Base-by-base conservation (phyloP, 805 yeast species). In the Starmerella floris region DNA sequence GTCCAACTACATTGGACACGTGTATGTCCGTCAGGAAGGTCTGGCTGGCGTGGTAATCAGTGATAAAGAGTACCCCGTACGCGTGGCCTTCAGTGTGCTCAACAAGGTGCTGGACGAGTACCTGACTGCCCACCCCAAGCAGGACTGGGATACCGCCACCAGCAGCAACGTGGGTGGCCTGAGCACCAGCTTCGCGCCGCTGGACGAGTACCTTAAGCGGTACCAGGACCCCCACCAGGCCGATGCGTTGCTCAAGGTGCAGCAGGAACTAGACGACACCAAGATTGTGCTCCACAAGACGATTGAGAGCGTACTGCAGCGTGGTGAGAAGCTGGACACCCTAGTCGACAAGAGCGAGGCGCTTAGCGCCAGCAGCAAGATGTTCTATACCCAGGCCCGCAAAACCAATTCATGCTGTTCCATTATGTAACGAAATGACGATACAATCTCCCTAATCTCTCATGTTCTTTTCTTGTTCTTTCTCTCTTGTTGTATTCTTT, bases 211-310 rank as follows among this genome's bases (percentile, higher is more conserved):
- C 60, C 65, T 91, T 52, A 65, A 68, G 54, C 83, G 83, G 57
- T 91, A 91, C 65, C 98, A 91, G 66, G 95, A 91, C 61, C 99
- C 99, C 25, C 72, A 80, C 33, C 95, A 91, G 67, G 97, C 97
- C 0, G 99, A 91, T 61, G 80, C 95, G 10, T 77, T 91, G 49
- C 79, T 91, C 94, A 82, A 80, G 62, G 98, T 91, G 20, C 98
- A 91, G 67, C 94, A 85, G 59, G 98, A 91, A 63, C 73, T 91
- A 56, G 98, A 91, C 62, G 98, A 91, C 60, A 91, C 98, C 30
- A 91, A 91, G 68, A 83, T 88, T 54, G 95, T 87, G 32, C 69
- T 91, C 56, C 97, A 91, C 65, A 87, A 88, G 66, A 85, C 96
- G 37, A 88, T 91, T 52, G 96, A 91, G 63, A 72, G 80, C 48